Base-by-base conservation (phyloP, 1,284 basidiomycete species). In the Ustilago crameri region DNA sequence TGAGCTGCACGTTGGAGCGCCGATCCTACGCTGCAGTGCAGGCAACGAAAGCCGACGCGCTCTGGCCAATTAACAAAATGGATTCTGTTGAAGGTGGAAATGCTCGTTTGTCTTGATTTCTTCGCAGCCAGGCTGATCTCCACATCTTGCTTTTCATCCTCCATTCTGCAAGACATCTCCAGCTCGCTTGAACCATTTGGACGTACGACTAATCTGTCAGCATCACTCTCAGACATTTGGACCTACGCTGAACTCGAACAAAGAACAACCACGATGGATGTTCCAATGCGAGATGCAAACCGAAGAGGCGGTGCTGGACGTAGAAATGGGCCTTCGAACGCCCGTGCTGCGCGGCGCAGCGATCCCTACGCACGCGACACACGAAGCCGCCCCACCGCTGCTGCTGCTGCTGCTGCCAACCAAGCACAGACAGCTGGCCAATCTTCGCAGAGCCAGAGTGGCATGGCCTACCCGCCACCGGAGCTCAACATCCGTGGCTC, bases 401-500 rank as follows among this genome's bases (percentile, higher is more conserved):
- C 44, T 2, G 45, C 50, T 54, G 32, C 15, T 15, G 15, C 32
- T 8, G 35, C 35, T 37, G 35, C 35, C n/a, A 30, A 30, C 30
- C 30, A 30, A 12, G 12, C 30, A 12, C 30, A 30, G 30, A 12
- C 30, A 30, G 12, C 30, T 30, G 30, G 30, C 2, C 41, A 41
- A 34, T 17, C 49, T 18, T 26, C 40, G 4, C 27, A 35, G 20
- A 34, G 48, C 24, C 54, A 51, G 7, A 22, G 54, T 3, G 56
- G 64, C 41, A 67, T 64, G 52, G 56, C 61, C 17, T 68, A 68
- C 18, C 74, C 76, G 27, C 74, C 77, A 9, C 61, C 75, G 23
- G 64, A 75, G 49, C 48, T 82, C 27, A 73, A 47, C 68, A 82
- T 82, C 53, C 69, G 73, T 5, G 81, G 81, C 17, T 46, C 75